phyloP scores from a whole-genome alignment of 768 basidiomycete species.

The Hericium alpestre region DNA sequence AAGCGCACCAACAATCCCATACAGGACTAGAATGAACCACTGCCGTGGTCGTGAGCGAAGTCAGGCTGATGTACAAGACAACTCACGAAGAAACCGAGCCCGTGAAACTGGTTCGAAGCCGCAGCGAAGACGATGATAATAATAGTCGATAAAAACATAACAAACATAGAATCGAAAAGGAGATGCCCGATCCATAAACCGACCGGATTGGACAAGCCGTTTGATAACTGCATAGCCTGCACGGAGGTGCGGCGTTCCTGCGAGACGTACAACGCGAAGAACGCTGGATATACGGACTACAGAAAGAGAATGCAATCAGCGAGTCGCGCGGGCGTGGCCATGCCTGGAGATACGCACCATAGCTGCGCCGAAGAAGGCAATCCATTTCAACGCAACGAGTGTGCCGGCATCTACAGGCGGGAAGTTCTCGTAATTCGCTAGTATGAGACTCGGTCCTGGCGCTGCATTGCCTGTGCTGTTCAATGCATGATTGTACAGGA shows the following conservation, averaged over 20 bases:
- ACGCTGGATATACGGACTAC: constrained; percentile 71
- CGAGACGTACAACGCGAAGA: constrained; percentile 69
- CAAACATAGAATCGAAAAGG: constrained; percentile 57
- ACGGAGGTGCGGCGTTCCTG: constrained; percentile 61
- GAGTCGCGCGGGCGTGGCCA: too few species aligned
- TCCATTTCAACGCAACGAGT: constrained; percentile 59
- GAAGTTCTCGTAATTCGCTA: constrained; percentile 46
- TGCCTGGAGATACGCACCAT: constrained; percentile 38
- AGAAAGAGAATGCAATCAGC: neutral
- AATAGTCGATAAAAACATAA: constrained; percentile 49
- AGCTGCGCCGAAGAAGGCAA: constrained; percentile 59
- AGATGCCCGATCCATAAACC: constrained; percentile 76
- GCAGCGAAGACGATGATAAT: constrained; percentile 52
- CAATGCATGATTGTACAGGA: constrained; percentile 53
- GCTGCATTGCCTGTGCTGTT: constrained; percentile 34
- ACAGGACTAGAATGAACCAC: constrained; percentile 66
- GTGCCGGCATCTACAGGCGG: constrained; percentile 47
- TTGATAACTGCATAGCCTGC: constrained; percentile 75
- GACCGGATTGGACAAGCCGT: constrained; percentile 58
- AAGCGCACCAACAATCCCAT: constrained; percentile 56
- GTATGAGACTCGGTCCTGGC: constrained; percentile 39
- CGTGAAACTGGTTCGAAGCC: constrained; percentile 53
- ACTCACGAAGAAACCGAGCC: constrained; percentile 53
- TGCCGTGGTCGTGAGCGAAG: constrained; percentile 20
- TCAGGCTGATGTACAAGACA: neutral